Evolutionary conservation across 2,329 filamentous ascomycete genomes (phyloP), one percentile per base, ranked within the genome.

Genomic region (Aureobasidium sp.): DNA sequence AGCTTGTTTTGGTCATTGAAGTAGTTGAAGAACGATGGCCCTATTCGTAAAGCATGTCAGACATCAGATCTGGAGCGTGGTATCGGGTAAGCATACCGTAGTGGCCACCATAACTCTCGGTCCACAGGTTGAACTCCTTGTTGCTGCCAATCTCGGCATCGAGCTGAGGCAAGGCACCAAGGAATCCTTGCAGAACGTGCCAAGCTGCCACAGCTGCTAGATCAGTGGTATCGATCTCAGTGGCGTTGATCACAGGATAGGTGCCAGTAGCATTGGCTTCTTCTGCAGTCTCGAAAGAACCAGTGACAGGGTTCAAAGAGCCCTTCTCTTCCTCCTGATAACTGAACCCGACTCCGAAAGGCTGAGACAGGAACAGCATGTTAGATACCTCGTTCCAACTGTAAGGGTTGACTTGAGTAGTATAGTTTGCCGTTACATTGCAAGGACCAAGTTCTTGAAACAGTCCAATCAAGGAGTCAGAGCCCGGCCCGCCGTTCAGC

Each of bases 321-420:
- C 77, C 77, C 4, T 73, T 64, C 42, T 69, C 75, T 20, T 61
- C 67, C 61, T 66, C 64, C 34, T 64, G 65, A 69, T 84, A 84
- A 2, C 79, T 82, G 70, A 83, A 82, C 2, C 83, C 83, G 31
- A 80, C 79, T 37, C 82, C 82, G n/a, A 83, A 74, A 11, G 84
- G 84, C 71, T 87, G 83, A 60, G 82, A 83, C 57, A 87, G 75
- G 72, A 85, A 87, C 11, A 87, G 73, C 71, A 87, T 74, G 68
- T 85, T 86, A 39, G 79, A 82, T 29, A 79, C 79, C 64, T 84
- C 80, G 66, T 79, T 84, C 82, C 82, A 87, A 9, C 79, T 79
- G 72, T 84, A 81, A 5, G 82, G 82, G 68, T 87, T 87, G 69
- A 75, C 47, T 60, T 69, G 49, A 20, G 68, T 74, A 5, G 66